Percentiles rank a stretch among this genome's conserved stretches.
Evolutionary conservation across 164 flowering plant species (phyloP).

Genomic region (Chimonanthus salicifolius): DNA sequence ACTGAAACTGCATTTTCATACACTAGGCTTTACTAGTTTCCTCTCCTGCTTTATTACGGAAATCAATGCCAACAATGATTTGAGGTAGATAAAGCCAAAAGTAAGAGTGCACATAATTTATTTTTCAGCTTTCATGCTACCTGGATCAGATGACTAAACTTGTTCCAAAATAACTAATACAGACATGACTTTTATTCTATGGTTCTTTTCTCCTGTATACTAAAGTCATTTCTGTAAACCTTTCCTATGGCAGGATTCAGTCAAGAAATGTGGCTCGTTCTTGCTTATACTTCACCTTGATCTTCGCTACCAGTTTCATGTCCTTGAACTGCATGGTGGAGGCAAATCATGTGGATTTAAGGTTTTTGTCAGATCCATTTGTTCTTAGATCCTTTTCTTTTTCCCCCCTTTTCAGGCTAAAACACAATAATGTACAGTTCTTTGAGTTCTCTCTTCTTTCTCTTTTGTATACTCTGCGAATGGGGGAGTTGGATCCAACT

Average conservation of each 20-base stretch:
- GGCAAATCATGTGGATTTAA: conserved; percentile 2
- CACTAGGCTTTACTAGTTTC: background rate
- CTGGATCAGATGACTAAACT: background rate
- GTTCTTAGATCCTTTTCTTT: conserved; percentile 1
- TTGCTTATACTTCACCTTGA: background rate
- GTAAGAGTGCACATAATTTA: background rate
- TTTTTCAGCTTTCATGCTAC: background rate
- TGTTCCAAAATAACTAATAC: background rate
- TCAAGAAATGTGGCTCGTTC: conserved; percentile 3
- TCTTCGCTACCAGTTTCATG: background rate
- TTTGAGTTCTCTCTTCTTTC: background rate
- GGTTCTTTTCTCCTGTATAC: background rate
- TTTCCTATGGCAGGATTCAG: conserved; percentile 10
- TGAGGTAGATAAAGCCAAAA: background rate
- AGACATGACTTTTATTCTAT: background rate
- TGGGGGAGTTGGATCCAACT: background rate
- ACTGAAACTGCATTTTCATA: background rate
- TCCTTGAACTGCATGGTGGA: background rate
- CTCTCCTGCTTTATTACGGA: background rate
- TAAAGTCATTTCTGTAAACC: background rate
- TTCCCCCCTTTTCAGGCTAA: conserved; percentile 1
- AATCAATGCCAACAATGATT: background rate
- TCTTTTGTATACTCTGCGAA: conserved; percentile 1
- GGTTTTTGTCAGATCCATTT: conserved; percentile 9
- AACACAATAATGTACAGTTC: conserved; percentile 17